phyloP scores from a whole-genome alignment of 805 yeast species.

The Hanseniaspora singularis region DNA sequence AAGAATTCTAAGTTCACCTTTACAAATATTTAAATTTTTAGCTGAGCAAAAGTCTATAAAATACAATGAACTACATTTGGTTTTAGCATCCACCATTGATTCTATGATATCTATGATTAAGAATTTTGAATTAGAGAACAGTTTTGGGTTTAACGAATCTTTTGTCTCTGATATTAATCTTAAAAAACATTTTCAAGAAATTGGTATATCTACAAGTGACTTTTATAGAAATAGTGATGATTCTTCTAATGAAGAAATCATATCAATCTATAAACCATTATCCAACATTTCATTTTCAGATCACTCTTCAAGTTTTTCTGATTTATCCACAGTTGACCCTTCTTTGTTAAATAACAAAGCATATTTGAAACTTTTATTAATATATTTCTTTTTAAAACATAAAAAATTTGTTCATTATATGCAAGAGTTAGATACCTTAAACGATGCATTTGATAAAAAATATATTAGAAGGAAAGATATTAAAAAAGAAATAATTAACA shows the following conservation, averaged over 20 bases:
- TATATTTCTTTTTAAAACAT: background rate
- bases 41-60: background rate
- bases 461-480: background rate
- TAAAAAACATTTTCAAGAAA: background rate
- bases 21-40: background rate
- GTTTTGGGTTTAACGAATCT: too few relatives aligned
- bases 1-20: background rate
- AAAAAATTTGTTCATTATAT: background rate
- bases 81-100: too few relatives aligned
- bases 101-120: too few relatives aligned
- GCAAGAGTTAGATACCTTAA: background rate
- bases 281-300: background rate
- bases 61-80: too few relatives aligned
- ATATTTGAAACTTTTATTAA: background rate
- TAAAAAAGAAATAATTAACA: background rate
- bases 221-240: background rate
- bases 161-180: background rate
- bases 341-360: background rate
- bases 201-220: background rate
- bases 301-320: background rate
- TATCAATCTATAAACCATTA: background rate
- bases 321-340: background rate
- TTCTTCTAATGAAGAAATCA: background rate
- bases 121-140: too few relatives aligned
- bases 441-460: background rate